Percentiles rank a stretch among this genome's conserved stretches.
These are phyloP conservation scores for Hypoxylon sp. DNA, from an alignment of 2,329 filamentous ascomycete genomes.

Conservation along the genomic window DNA sequence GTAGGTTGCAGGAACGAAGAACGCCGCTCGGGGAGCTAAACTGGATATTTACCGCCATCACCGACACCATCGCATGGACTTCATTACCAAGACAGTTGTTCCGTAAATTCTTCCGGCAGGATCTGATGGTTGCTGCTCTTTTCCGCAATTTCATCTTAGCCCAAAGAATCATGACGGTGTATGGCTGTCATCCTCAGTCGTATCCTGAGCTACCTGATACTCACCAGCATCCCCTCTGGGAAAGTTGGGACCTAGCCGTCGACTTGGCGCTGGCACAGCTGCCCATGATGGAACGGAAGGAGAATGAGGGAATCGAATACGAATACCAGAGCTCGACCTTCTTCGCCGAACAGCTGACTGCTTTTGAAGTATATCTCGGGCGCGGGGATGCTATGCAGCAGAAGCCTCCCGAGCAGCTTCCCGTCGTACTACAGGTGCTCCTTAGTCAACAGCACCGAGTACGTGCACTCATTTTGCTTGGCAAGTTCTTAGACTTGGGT, in stretches of 20 bases:
- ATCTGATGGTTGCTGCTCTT: slow-evolving; percentile 97
- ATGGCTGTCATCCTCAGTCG: slow-evolving; percentile 94
- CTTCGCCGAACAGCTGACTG: slow-evolving; percentile 96
- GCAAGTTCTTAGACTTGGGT: slow-evolving; percentile 92
- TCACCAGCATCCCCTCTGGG: slow-evolving; percentile 94
- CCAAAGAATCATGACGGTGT: slow-evolving; percentile 95
- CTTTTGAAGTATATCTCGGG: slow-evolving; percentile 94
- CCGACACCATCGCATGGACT: slow-evolving; percentile 98
- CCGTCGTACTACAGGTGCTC: slow-evolving; percentile 94
- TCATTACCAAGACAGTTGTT: slow-evolving; percentile 90
- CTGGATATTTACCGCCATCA: slow-evolving; percentile 99
- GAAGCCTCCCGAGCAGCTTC: slow-evolving; percentile 91
- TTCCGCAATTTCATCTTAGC: slow-evolving; percentile 96
- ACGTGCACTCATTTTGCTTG: slow-evolving; percentile 88
- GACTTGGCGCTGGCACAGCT: slow-evolving; percentile 94
- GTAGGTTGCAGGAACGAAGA: slow-evolving; percentile 89
- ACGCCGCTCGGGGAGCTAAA: slow-evolving; percentile 96
- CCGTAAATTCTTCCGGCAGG: slow-evolving; percentile 96
- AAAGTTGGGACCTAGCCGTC: slow-evolving; percentile 96
- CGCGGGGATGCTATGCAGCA: slow-evolving; percentile 84
- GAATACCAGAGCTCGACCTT: slow-evolving; percentile 96
- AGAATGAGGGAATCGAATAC: slow-evolving; percentile 78
- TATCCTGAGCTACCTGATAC: slow-evolving; percentile 93
- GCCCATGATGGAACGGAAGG: slow-evolving; percentile 84
- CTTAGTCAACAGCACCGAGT: slow-evolving; percentile 95